phyloP scores from a whole-genome alignment of 1,284 basidiomycete genomes.

The Kwoniella shivajii region DNA sequence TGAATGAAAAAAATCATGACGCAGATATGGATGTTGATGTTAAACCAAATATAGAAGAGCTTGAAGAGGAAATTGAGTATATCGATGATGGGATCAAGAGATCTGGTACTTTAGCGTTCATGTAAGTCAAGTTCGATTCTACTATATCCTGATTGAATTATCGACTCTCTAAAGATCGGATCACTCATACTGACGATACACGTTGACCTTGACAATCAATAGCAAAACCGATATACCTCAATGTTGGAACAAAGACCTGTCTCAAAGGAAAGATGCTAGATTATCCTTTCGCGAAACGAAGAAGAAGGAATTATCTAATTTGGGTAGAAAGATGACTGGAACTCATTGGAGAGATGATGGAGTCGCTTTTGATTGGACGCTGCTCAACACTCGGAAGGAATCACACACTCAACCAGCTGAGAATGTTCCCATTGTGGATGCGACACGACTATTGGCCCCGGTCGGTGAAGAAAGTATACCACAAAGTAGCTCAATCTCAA shows the following conservation, averaged over 20 bases:
- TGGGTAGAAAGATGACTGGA: conserved; percentile 18
- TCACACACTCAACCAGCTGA: neutral
- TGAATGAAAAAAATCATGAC: no score
- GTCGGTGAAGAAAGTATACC: neutral
- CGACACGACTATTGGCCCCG: neutral
- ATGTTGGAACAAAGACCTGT: conserved; percentile 6
- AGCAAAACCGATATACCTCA: conserved; percentile 14
- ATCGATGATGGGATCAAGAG: neutral
- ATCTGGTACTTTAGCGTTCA: conserved; percentile 15
- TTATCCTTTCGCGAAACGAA: conserved; percentile 2
- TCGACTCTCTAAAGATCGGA: neutral
- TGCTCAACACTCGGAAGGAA: neutral
- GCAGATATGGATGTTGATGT: neutral
- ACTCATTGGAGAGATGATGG: conserved; percentile 23
- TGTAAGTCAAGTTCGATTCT: conserved; percentile 1
- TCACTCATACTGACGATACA: neutral
- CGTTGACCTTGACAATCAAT: no score
- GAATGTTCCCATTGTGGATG: neutral
- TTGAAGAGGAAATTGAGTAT: neutral
- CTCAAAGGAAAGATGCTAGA: neutral
- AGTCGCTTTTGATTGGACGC: conserved; percentile 19
- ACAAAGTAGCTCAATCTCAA: no score
- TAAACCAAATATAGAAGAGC: neutral
- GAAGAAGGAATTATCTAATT: neutral
- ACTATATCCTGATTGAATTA: neutral